These are phyloP conservation scores for Cryptococcus hybrid DNA, from an alignment of 1,284 basidiomycete genomes.

Conservation along the genomic window DNA sequence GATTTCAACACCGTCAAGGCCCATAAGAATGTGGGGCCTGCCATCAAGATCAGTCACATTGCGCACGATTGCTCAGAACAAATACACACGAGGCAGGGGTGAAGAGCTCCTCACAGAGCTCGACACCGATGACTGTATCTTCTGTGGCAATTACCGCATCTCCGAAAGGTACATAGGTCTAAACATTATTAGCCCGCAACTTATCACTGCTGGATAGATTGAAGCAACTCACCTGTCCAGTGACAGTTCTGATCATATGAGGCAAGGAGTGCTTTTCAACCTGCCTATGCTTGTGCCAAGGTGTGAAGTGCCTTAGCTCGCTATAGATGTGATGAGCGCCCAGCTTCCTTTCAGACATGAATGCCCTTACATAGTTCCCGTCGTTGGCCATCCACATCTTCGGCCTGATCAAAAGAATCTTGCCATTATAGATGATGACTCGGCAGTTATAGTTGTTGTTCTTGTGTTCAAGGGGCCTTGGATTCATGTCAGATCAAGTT, in stretches of 20 bases:
- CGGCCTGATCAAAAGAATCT: slow-evolving; percentile 90
- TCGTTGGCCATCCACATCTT: slow-evolving; percentile 99
- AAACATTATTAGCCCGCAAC: not conserved
- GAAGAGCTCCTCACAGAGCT: slow-evolving; percentile 96
- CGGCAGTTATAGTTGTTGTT: slow-evolving; percentile 98
- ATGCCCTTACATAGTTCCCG: slow-evolving; percentile 72
- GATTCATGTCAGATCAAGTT: not conserved
- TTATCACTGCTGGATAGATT: not conserved
- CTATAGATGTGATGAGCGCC: slow-evolving; percentile 18
- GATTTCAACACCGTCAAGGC: slow-evolving; percentile 96
- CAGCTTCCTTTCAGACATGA: not conserved
- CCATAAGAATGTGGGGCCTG: slow-evolving; percentile 95
- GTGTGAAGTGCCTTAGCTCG: slow-evolving; percentile 95
- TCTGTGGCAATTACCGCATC: slow-evolving; percentile 88
- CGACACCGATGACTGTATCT: slow-evolving; percentile 96
- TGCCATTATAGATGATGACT: slow-evolving; percentile 77
- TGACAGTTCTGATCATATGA: slow-evolving; percentile 77
- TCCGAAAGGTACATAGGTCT: slow-evolving; percentile 89
- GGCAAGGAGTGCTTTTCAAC: slow-evolving; percentile 89
- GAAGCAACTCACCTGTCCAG: slow-evolving; percentile 67
- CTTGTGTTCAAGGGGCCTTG: slow-evolving; percentile 92
- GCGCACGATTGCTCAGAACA: not conserved
- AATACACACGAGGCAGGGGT: slow-evolving; percentile 78
- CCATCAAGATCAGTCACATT: not conserved
- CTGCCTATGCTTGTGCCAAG: slow-evolving; percentile 85